Evolutionary conservation across 1,284 basidiomycete species (phyloP).

Genomic region (Sporisorium exsertum): DNA sequence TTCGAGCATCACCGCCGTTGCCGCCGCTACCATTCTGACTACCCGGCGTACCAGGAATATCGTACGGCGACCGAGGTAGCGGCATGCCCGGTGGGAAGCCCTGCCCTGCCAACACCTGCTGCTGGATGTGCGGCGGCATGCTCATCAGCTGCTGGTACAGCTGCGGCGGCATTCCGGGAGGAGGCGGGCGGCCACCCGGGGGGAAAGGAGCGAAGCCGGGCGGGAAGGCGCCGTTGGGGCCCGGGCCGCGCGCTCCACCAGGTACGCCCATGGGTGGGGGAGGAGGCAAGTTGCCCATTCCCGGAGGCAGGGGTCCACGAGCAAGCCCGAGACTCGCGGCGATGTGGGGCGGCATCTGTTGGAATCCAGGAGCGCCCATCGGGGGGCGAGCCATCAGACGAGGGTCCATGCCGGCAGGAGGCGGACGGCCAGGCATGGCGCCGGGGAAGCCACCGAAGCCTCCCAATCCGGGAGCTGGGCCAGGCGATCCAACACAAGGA

Average conservation of each 20-base stretch:
- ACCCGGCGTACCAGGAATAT: slow-evolving; percentile 23
- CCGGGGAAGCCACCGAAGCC: slow-evolving; percentile 40
- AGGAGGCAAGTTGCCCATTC: slow-evolving; percentile 42
- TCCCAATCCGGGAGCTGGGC: slow-evolving; percentile 22
- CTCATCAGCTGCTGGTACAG: slow-evolving; percentile 63
- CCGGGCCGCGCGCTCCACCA: slow-evolving; percentile 25
- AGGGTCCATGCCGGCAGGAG: slow-evolving; percentile 53
- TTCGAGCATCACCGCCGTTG: slow-evolving; percentile 2
- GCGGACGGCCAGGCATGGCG: slow-evolving; percentile 31
- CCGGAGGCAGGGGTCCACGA: slow-evolving; percentile 48
- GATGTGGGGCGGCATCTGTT: slow-evolving; percentile 57
- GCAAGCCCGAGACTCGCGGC: slow-evolving; percentile 44
- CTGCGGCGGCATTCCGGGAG: slow-evolving; percentile 58
- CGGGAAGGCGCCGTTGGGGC: slow-evolving; percentile 32
- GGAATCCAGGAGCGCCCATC: slow-evolving; percentile 41
- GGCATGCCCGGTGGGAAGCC: slow-evolving; percentile 39
- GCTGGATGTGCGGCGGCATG: slow-evolving; percentile 62
- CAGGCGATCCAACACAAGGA: slow-evolving; percentile 32
- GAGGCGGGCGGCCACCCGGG: slow-evolving; percentile 33
- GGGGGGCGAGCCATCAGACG: slow-evolving; percentile 51
- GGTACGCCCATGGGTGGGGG: slow-evolving; percentile 38
- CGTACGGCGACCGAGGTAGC: slow-evolving; percentile 30
- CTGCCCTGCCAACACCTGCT: slow-evolving; percentile 51
- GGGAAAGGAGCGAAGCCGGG: slow-evolving; percentile 33
- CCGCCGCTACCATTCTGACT: not conserved